phyloP scores from a whole-genome alignment of 1,284 basidiomycete species.

The Grifola frondosa region DNA sequence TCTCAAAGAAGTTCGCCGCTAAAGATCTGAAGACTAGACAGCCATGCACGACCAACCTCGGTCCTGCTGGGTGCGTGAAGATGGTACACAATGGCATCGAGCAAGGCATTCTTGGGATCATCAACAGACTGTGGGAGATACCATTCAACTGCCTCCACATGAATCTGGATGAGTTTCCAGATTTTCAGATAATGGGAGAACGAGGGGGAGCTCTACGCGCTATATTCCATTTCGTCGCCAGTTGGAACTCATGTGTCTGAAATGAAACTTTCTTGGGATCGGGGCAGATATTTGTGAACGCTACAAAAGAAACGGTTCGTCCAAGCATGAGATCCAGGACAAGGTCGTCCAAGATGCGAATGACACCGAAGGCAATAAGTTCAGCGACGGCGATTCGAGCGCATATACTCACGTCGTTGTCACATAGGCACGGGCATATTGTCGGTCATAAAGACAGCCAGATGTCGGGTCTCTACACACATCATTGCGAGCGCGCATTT shows the following conservation, averaged over 20 bases:
- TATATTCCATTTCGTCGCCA: neutral
- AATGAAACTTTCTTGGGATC: constrained; percentile 22
- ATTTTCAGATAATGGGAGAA: constrained; percentile 18
- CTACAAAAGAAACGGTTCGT: constrained; percentile 12
- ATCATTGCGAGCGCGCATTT: constrained; percentile 27
- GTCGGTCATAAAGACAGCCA: constrained; percentile 22
- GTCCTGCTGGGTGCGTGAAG: constrained; percentile 24
- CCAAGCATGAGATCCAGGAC: constrained; percentile 24
- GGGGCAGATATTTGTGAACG: constrained; percentile 24
- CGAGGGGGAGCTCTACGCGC: constrained; percentile 22
- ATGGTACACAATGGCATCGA: constrained; percentile 30
- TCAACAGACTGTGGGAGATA: constrained; percentile 23
- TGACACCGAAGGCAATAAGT: constrained; percentile 17
- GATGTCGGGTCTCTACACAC: constrained; percentile 21
- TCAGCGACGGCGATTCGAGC: neutral
- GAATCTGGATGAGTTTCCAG: constrained; percentile 18
- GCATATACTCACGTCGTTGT: neutral
- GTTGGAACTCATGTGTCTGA: constrained; percentile 8
- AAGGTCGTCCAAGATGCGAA: constrained; percentile 28
- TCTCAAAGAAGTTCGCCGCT: constrained; percentile 19
- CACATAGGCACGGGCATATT: constrained; percentile 23
- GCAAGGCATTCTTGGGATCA: constrained; percentile 24
- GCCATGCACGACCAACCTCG: constrained; percentile 19
- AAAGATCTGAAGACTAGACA: constrained; percentile 18
- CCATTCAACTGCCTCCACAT: constrained; percentile 22